Conservation (phyloP, 2,329 filamentous ascomycete genomes). For the Neonectria ditissima region DNA sequence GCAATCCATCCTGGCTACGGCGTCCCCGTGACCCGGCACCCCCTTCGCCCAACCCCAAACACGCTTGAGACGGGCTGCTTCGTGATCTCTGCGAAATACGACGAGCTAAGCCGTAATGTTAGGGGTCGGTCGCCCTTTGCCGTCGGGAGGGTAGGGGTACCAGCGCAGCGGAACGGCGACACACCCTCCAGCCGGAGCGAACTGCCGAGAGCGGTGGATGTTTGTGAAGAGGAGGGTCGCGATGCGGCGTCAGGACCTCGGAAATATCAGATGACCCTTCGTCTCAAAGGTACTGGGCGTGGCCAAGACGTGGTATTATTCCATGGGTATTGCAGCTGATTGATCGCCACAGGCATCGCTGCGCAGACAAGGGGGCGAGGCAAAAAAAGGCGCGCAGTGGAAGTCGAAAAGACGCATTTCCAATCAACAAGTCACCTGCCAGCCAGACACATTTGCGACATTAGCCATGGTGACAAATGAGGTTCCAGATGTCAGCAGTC, state of each 20-base stretch:
- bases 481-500: constrained; percentile 9
- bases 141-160: constrained; percentile 38
- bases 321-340: constrained; percentile 18
- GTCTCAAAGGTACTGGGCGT: constrained; percentile 7
- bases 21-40: constrained; percentile 38
- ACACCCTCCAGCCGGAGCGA: constrained; percentile 34
- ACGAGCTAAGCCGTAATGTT: constrained; percentile 25
- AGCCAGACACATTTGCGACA: neutral
- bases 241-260: constrained; percentile 24
- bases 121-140: constrained; percentile 35
- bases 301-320: constrained; percentile 36
- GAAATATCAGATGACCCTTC: constrained; percentile 37
- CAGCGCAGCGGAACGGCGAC: constrained; percentile 39
- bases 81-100: constrained; percentile 34
- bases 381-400: neutral
- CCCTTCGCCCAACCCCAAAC: constrained; percentile 38
- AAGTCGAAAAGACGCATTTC: constrained; percentile 14
- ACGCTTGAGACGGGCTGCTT: constrained; percentile 43
- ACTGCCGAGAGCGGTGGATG: constrained; percentile 38
- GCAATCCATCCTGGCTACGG: constrained; percentile 39
- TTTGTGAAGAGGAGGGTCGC: constrained; percentile 17
- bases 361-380: constrained; percentile 11
- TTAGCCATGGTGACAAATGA: constrained; percentile 12
- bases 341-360: constrained; percentile 23
- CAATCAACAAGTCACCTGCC: constrained; percentile 9